Evolutionary conservation across 345 rosid genomes (phyloP).

Genomic region (Jatropha curcas): DNA sequence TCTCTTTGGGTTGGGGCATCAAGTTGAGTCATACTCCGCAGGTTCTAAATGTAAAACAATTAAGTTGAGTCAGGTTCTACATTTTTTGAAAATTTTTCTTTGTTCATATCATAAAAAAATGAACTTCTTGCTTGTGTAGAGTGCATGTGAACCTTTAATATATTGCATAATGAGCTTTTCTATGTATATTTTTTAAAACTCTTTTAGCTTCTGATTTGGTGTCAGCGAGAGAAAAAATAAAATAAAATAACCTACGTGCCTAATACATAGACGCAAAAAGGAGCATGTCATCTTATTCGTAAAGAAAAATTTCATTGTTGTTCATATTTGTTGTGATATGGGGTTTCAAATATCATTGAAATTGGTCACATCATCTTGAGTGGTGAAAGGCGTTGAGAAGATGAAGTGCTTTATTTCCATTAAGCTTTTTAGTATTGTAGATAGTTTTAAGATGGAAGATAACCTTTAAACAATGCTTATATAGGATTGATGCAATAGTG

Average conservation of each 20-base stretch:
- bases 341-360: neutral
- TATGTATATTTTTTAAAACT: neutral
- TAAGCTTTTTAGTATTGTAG: neutral
- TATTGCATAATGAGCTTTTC: neutral
- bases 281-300: neutral
- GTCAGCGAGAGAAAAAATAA: no score
- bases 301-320: neutral
- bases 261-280: neutral
- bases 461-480: neutral
- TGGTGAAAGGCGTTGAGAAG: neutral
- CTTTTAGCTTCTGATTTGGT: neutral
- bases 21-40: no score
- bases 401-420: neutral
- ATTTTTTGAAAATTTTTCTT: neutral
- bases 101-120: neutral
- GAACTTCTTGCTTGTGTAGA: neutral
- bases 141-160: neutral
- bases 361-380: neutral
- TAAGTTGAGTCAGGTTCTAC: neutral
- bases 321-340: neutral
- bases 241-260: no score
- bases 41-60: neutral
- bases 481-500: neutral
- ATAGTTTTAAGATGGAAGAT: neutral
- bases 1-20: no score